Evolutionary conservation across 2,329 filamentous ascomycete genomes (phyloP).

Genomic region (Clonostachys byssicola): DNA sequence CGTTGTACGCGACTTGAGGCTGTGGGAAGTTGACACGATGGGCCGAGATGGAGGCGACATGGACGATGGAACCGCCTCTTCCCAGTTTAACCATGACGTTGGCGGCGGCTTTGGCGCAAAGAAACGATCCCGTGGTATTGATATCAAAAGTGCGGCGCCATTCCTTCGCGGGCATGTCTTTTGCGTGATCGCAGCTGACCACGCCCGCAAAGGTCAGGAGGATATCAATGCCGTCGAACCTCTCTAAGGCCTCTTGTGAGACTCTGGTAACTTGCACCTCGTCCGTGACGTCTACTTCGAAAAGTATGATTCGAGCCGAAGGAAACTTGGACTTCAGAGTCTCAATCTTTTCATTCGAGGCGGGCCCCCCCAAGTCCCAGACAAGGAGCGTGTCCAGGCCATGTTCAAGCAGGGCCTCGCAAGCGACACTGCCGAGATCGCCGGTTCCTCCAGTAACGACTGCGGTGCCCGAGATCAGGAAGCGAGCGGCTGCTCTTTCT

Average conservation of each 20-base stretch:
- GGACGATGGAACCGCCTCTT: conserved; percentile 56
- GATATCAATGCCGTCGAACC: conserved; percentile 11
- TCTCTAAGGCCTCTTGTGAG: conserved; percentile 2
- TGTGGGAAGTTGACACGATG: conserved; percentile 70
- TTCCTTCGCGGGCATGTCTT: conserved; percentile 52
- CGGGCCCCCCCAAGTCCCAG: conserved; percentile 48
- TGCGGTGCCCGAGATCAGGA: conserved; percentile 20
- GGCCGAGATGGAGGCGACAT: conserved; percentile 65
- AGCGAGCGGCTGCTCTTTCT: conserved; percentile 12
- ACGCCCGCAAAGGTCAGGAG: conserved; percentile 50
- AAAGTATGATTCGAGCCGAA: conserved; percentile 3
- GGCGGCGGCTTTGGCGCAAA: conserved; percentile 62
- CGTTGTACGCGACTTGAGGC: conserved; percentile 69
- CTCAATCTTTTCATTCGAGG: background rate
- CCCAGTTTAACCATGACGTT: conserved; percentile 46
- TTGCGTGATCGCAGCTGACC: conserved; percentile 56
- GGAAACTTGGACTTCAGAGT: conserved; percentile 11
- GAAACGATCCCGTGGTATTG: conserved; percentile 67
- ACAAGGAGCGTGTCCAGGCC: conserved; percentile 55
- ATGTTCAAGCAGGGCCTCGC: conserved; percentile 65
- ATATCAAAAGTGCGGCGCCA: conserved; percentile 65
- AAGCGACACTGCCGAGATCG: conserved; percentile 24
- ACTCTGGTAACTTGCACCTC: conserved; percentile 5
- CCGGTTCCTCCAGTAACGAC: conserved; percentile 51
- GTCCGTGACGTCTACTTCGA: conserved; percentile 11